These are phyloP conservation scores for Fusarium sp. DNA, from an alignment of 2,329 filamentous ascomycete species.

Conservation along the genomic window DNA sequence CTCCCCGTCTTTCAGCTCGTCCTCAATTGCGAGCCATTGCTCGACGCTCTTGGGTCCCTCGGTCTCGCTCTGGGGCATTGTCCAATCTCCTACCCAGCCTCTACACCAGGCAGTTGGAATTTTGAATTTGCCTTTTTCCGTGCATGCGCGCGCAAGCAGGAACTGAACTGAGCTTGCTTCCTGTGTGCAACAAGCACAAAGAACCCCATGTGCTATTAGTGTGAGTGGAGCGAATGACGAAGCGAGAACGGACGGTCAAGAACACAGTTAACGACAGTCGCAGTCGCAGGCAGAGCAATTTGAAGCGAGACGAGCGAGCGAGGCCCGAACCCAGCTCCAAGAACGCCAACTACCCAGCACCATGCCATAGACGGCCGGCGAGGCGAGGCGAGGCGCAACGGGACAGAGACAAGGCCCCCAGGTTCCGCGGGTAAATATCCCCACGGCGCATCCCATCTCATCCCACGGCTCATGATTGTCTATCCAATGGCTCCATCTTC, in stretches of 20 bases:
- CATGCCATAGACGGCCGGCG: conserved; percentile 4
- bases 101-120: conserved; percentile 10
- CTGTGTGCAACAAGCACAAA: conserved; percentile 28
- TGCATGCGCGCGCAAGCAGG: background rate
- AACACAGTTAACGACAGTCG: conserved; percentile 11
- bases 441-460: conserved; percentile 16
- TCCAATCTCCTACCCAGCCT: background rate
- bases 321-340: conserved; percentile 19
- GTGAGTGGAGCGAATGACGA: conserved; percentile 24
- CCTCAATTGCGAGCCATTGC: conserved; percentile 29
- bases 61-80: conserved; percentile 10
- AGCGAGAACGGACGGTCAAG: background rate
- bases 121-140: conserved; percentile 2
- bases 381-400: conserved; percentile 17
- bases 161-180: conserved; percentile 13
- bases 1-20: conserved; percentile 7
- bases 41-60: background rate
- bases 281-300: background rate
- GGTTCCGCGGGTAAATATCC: conserved; percentile 21
- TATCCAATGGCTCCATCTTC: conserved; percentile 13
- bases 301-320: background rate
- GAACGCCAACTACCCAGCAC: background rate
- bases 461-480: conserved; percentile 8
- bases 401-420: conserved; percentile 16
- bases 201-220: conserved; percentile 10